phyloP scores from a whole-genome alignment of 345 rosid genomes.

The Raphanus sativus region DNA sequence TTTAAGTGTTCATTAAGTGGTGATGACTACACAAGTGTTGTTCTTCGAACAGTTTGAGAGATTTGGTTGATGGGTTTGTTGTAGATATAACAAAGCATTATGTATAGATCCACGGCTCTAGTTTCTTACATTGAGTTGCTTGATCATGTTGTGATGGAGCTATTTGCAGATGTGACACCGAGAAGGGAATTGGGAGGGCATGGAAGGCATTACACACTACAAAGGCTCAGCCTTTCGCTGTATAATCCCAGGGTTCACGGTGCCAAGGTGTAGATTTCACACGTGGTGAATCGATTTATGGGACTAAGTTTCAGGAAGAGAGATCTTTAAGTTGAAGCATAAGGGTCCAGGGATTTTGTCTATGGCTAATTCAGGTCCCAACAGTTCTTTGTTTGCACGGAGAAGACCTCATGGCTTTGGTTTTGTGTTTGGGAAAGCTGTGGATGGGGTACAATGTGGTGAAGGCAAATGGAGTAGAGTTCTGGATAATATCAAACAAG shows the following conservation, averaged over 20 bases:
- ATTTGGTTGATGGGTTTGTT: not conserved
- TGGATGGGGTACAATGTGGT: constrained; percentile 79
- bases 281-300: constrained; percentile 64
- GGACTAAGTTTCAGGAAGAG: constrained; percentile 67
- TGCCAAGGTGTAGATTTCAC: constrained; percentile 89
- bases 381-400: constrained; percentile 82
- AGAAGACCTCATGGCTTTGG: constrained; percentile 71
- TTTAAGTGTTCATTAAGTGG: not conserved
- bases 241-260: constrained; percentile 78
- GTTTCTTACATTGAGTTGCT: not conserved
- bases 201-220: constrained; percentile 69
- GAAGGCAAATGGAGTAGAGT: constrained; percentile 59
- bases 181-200: constrained; percentile 53
- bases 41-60: not conserved
- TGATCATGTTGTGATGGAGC: constrained; percentile 66
- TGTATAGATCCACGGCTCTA: not conserved
- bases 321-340: constrained; percentile 68
- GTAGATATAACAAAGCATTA: not conserved
- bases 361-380: constrained; percentile 76
- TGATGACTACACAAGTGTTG: not conserved
- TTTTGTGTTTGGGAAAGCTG: constrained; percentile 81
- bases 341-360: constrained; percentile 65
- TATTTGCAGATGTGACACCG: constrained; percentile 48
- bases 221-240: constrained; percentile 86
- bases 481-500: too few relatives aligned